phyloP scores from a whole-genome alignment of 768 basidiomycete species.

The Russula dissimulans region DNA sequence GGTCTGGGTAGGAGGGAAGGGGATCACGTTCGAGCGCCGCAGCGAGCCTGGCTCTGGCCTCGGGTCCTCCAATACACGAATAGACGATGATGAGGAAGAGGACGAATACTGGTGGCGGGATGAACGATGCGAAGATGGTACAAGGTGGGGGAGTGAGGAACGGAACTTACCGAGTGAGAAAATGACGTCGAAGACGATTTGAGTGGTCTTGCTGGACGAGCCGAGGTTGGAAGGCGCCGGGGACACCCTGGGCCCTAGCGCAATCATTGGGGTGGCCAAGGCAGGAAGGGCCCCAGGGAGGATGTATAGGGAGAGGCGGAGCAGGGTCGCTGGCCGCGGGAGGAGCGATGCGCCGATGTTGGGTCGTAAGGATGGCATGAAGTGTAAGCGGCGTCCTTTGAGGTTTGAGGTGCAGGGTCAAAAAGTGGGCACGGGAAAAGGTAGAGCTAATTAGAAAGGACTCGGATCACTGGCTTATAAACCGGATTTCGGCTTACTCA shows the following conservation, averaged over 20 bases:
- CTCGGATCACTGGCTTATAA: too few relatives aligned
- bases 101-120: not conserved
- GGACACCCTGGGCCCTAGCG: not conserved
- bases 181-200: not conserved
- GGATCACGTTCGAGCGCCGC: not conserved
- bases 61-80: not conserved
- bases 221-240: not conserved
- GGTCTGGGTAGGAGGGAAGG: not conserved
- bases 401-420: not conserved
- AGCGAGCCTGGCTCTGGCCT: not conserved
- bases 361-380: not conserved
- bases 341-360: not conserved
- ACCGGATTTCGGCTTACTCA: too few relatives aligned
- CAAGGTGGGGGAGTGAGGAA: not conserved
- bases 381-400: not conserved
- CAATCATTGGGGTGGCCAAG: not conserved
- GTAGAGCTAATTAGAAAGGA: too few relatives aligned
- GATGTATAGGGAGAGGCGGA: not conserved
- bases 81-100: not conserved
- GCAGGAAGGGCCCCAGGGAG: not conserved
- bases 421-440: too few relatives aligned
- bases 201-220: not conserved
- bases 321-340: not conserved
- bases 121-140: not conserved
- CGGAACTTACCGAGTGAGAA: not conserved